phyloP scores from a whole-genome alignment of 1,284 basidiomycete species.

The Gymnopus androsaceus region DNA sequence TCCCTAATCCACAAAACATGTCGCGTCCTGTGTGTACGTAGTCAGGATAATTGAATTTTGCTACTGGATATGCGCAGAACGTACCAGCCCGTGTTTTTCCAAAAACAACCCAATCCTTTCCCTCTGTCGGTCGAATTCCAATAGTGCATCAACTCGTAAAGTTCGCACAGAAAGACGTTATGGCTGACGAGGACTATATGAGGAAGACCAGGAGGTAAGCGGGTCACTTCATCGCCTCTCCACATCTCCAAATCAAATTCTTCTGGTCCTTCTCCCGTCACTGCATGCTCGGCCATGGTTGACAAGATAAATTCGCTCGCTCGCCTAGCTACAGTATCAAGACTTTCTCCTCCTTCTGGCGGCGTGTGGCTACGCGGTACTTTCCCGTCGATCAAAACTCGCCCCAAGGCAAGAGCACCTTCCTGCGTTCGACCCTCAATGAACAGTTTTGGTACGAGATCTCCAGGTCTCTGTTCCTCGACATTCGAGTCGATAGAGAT shows the following conservation, averaged over 20 bases:
- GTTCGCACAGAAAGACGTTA: constrained; percentile 7
- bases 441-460: neutral
- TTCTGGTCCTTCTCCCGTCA: neutral
- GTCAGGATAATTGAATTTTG: neutral
- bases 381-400: neutral
- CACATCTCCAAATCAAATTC: neutral
- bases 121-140: constrained; percentile 2
- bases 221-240: neutral
- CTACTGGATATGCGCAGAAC: neutral
- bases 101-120: neutral
- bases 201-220: neutral
- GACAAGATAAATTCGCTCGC: neutral
- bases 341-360: neutral
- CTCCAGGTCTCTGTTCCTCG: neutral
- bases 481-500: neutral
- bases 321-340: neutral
- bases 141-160: constrained; percentile 3
- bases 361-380: neutral
- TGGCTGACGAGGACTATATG: constrained; percentile 7
- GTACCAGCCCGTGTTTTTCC: constrained; percentile 4
- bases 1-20: neutral
- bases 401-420: neutral
- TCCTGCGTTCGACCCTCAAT: neutral
- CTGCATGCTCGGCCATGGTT: neutral
- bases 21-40: neutral